Conservation (phyloP, 257 asterid genomes). For the Cruciata laevipes region DNA sequence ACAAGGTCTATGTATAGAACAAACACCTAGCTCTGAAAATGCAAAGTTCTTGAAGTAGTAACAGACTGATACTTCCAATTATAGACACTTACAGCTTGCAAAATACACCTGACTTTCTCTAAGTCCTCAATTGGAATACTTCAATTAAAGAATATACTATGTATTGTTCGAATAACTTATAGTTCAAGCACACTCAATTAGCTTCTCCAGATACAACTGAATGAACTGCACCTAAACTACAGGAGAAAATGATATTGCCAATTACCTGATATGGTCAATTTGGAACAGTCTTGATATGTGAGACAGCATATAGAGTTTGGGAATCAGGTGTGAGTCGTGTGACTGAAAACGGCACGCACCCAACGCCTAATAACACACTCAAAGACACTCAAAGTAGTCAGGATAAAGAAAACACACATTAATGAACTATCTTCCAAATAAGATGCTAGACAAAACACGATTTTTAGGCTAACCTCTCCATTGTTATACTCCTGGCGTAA, state of each 20-base stretch:
- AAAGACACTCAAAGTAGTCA: constrained; percentile 5
- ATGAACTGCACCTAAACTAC: not conserved
- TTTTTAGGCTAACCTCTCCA: constrained; percentile 40
- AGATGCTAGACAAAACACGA: not conserved
- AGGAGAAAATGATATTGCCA: constrained; percentile 1
- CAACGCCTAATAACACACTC: constrained; percentile 49
- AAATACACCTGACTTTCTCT: not conserved
- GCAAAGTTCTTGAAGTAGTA: not conserved
- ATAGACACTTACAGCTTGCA: not conserved
- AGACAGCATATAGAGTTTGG: constrained; percentile 1
- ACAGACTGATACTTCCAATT: not conserved
- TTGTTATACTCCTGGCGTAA: constrained; percentile 42
- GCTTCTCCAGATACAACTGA: not conserved
- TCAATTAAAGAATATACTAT: not conserved
- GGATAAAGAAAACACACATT: not conserved
- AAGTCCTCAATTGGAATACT: not conserved
- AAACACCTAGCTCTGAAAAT: not conserved
- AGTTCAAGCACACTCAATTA: not conserved
- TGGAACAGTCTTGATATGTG: not conserved
- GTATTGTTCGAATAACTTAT: not conserved
- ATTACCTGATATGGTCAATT: not conserved
- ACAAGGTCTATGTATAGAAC: not conserved
- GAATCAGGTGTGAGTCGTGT: constrained; percentile 27
- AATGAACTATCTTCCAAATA: not conserved
- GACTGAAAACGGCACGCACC: constrained; percentile 62